These are phyloP conservation scores for Nakaseomyces kungkrabaensis DNA, from an alignment of 1,139 yeast species.

Conservation along the genomic window DNA sequence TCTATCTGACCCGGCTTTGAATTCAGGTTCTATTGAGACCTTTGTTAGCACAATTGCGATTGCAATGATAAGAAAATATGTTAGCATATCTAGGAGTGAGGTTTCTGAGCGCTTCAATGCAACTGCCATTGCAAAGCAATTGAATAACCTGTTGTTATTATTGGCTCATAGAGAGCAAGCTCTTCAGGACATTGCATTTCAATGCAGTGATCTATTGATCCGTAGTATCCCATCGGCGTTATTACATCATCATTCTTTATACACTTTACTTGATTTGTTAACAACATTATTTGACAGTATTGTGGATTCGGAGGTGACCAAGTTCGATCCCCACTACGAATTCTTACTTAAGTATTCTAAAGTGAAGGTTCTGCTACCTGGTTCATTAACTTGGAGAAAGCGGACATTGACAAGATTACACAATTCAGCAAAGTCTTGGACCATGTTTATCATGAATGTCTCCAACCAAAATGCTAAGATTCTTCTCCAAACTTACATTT, in stretches of 20 bases:
- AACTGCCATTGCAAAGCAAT: slow-evolving; percentile 56
- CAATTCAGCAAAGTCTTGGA: slow-evolving; percentile 58
- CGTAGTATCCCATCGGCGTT: slow-evolving; percentile 67
- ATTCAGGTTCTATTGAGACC: slow-evolving; percentile 50
- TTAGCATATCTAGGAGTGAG: slow-evolving; percentile 28
- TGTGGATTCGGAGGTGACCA: slow-evolving; percentile 77
- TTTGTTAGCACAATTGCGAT: slow-evolving; percentile 58
- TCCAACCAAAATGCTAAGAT: slow-evolving; percentile 70
- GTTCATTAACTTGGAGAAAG: slow-evolving; percentile 68
- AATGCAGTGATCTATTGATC: slow-evolving; percentile 65
- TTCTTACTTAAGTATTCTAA: slow-evolving; percentile 55
- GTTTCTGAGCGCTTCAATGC: slow-evolving; percentile 38
- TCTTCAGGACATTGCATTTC: slow-evolving; percentile 73
- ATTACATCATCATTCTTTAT: slow-evolving; percentile 64
- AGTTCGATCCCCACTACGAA: slow-evolving; percentile 70
- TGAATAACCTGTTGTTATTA: slow-evolving; percentile 55
- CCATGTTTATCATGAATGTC: slow-evolving; percentile 41
- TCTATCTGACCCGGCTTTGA: slow-evolving; percentile 77
- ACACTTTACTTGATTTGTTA: slow-evolving; percentile 70
- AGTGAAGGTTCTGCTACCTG: slow-evolving; percentile 58
- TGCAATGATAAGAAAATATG: slow-evolving; percentile 50
- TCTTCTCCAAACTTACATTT: slow-evolving; percentile 64
- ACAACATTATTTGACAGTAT: slow-evolving; percentile 70
- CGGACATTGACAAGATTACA: slow-evolving; percentile 54
- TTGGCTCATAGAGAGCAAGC: slow-evolving; percentile 73